Evolutionary conservation across 768 basidiomycete genomes (phyloP), one percentile per base, ranked within the genome.

Genomic region (Sistotremastrum suecicum): DNA sequence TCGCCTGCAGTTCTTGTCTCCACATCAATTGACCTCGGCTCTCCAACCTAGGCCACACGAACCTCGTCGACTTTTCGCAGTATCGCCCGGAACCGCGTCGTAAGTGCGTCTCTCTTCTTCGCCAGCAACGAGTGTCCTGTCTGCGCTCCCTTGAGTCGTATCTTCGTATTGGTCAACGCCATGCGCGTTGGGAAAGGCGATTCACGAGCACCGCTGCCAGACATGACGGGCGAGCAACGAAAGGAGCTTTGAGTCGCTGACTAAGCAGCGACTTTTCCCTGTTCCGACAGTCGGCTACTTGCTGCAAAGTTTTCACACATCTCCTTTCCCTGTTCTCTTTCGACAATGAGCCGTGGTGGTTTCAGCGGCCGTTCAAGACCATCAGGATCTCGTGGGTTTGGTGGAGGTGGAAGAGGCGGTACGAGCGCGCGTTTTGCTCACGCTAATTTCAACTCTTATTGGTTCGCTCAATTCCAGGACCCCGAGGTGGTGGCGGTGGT

Each of bases 41-140:
- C 29, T 7, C 20, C 33, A n/a, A 44, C 28, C 36, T 34, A 7
- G n/a, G 35, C 10, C 11, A 12, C 49, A 66, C 69, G 52, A 53
- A 91, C 92, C 71, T 99, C 95, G 58, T 97, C 92, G n/a, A 99
- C 94, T 65, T 95, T 97, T 62, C 71, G 78, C 50, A 98, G 68
- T 60, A 99, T 99, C 31, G 85, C 78, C 48, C 95, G 74, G 69
- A 99, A 99, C 56, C 95, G 74, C 35, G 87, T 89, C 33, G 85
- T 94, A 54, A 98, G 68, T 42, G 95, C 95, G 70, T 99, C 95
- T 46, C 91, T 78, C 68, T 99, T 99, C 78, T 97, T 97, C 30
- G 94, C 91, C 29, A 98, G 74, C 20, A 97, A 69, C 0, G 89
- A 91, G 62, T 97, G 94, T 0, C 94, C 92, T 1, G 88, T 94